Evolutionary conservation across 2,329 filamentous ascomycete genomes (phyloP), one percentile per base, ranked within the genome.

Genomic region (Epichloe aotearoae): DNA sequence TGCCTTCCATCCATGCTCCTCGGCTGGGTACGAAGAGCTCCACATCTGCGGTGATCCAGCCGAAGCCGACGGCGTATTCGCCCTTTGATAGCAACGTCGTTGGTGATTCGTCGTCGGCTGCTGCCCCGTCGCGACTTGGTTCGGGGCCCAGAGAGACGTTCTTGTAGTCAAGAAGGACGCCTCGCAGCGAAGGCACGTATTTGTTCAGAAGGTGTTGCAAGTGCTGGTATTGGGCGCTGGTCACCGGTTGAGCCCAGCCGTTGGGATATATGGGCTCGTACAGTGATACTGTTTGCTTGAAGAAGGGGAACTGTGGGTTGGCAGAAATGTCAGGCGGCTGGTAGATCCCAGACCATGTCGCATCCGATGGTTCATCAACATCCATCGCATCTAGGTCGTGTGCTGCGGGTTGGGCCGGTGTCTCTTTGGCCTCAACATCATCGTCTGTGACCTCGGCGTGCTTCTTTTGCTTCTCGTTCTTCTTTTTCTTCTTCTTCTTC

Each of bases 31-130:
- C 78, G 64, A 95, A 94, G 17, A 97, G 71, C 43, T 94, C 74
- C 55, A 95, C 85, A 20, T 94, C 88, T 1, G 85, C 88, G 0
- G 88, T 95, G 20, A 95, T 78, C 83, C 91, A 97, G 46, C 87
- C 80, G 62, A 86, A 96, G 20, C 83, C 84, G 23, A 88, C 87
- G 7, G 86, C 88, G 62, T 90, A 94, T 68, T 97, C 93, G 67
- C 87, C 82, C 40, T 86, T 70, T 5, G 77, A 77, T 46, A 74
- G 63, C 53, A 74, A 63, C 14, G 71, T 64, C 23, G 75, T 68
- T 0, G 70, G 67, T 20, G 71, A 71, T 37, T 73, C 62, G 52
- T 80, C 73, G 15, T 73, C 71, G 5, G 69, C 64, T 1, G 74
- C 73, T 20, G 70, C 69, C 38, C 70, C 69, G 8, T 64, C 61